Conservation (phyloP, 2,329 filamentous ascomycete species). For the Albophoma yamanashiensis region DNA sequence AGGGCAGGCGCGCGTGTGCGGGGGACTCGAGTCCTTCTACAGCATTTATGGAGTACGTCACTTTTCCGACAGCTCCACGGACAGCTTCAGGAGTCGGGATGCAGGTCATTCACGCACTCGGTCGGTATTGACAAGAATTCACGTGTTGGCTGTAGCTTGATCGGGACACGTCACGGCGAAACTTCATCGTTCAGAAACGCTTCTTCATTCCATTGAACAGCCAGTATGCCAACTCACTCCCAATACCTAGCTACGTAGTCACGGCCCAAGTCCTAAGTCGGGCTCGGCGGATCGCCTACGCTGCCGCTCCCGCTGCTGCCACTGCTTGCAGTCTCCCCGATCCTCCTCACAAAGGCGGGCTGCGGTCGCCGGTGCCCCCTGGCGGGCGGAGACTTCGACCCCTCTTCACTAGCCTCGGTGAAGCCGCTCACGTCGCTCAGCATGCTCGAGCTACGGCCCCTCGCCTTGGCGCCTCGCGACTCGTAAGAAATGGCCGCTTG, state of each 20-base stretch:
- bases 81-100: neutral
- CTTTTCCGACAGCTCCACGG: neutral
- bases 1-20: neutral
- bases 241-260: neutral
- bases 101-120: neutral
- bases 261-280: slow-evolving; percentile 10
- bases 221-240: neutral
- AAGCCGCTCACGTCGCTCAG: slow-evolving; percentile 57
- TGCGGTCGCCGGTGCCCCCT: slow-evolving; percentile 1
- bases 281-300: slow-evolving; percentile 41
- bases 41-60: neutral
- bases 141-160: neutral
- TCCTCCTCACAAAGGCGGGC: slow-evolving; percentile 3
- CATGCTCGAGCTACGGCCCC: slow-evolving; percentile 56
- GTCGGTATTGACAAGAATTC: neutral
- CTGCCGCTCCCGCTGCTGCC: slow-evolving; percentile 40
- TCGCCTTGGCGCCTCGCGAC: slow-evolving; percentile 26
- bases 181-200: neutral
- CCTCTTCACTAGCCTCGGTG: slow-evolving; percentile 49
- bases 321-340: slow-evolving; percentile 23
- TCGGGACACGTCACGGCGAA: neutral
- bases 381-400: slow-evolving; percentile 17
- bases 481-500: slow-evolving; percentile 25
- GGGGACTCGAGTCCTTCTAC: neutral
- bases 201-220: slow-evolving; percentile 1